These are phyloP conservation scores for Ramalina intermedia DNA, from an alignment of 495 filamentous ascomycete species.

Conservation along the genomic window DNA sequence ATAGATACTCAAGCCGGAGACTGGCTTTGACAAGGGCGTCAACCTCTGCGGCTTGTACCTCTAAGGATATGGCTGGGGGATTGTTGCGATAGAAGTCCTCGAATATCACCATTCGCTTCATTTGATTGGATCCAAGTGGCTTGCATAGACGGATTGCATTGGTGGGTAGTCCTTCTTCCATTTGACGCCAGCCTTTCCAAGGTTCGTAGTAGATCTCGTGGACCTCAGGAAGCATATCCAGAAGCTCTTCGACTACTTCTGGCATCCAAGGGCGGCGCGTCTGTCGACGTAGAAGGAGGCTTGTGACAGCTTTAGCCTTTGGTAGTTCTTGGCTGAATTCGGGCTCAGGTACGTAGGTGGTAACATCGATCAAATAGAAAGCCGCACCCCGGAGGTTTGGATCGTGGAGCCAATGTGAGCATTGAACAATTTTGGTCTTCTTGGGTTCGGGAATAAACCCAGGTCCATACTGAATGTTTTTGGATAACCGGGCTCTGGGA, in stretches of 20 bases:
- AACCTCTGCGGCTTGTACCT: constrained; percentile 13
- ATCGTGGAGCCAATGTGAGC: constrained; percentile 10
- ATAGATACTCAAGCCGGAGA: constrained; percentile 10
- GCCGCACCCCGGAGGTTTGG: constrained; percentile 4
- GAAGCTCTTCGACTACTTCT: constrained; percentile 9
- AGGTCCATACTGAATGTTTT: constrained; percentile 8
- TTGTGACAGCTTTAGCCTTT: constrained; percentile 12
- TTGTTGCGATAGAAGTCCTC: constrained; percentile 7
- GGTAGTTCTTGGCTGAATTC: constrained; percentile 9
- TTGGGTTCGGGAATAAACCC: constrained; percentile 4
- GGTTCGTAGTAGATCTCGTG: constrained; percentile 13
- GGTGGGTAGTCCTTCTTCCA: constrained; percentile 9
- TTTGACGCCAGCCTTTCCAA: constrained; percentile 12
- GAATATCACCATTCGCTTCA: constrained; percentile 11
- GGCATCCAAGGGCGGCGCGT: constrained; percentile 9
- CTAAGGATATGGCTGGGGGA: constrained; percentile 6
- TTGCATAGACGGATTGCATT: constrained; percentile 12
- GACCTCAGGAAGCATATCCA: constrained; percentile 14
- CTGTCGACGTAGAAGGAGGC: constrained; percentile 15
- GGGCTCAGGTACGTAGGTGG: constrained; percentile 2
- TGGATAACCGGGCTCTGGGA: constrained; percentile 25
- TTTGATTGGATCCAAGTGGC: constrained; percentile 13
- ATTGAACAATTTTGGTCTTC: constrained; percentile 7
- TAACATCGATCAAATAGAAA: constrained; percentile 6
- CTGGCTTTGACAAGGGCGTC: constrained; percentile 7